Evolutionary conservation across 1,284 basidiomycete species (phyloP), one percentile per base, ranked within the genome.

Genomic region (Leccinum holopus): DNA sequence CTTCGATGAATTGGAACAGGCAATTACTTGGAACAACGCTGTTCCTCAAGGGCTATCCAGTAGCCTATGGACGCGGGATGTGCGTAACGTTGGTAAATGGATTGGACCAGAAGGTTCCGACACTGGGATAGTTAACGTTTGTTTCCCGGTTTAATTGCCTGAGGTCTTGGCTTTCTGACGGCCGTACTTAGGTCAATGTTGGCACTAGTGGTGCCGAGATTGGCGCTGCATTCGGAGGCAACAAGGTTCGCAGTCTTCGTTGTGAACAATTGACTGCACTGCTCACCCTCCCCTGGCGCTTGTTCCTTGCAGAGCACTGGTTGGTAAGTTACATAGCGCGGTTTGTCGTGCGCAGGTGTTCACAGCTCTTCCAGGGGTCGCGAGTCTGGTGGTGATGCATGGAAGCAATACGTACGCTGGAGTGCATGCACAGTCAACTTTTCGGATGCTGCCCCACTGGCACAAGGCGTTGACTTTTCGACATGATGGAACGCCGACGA

Each of bases 121-220:
- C 74, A 82, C 90, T 60, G 94, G 94, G 16, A 95, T 93, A 68
- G 94, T 92, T 67, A 94, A 92, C 78, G 93, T 88, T 61, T 60
- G 68, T 66, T 62, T 57, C 21, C 68, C 57, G 57, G 33, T 63
- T 61, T 64, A 62, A 58, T 58, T 61, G 5, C 3, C 16, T 49
- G 11, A 53, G 63, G 55, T 55, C 25, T 14, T 56, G 18, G 49
- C 14, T 33, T 58, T 58, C 61, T 68, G 51, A 66, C 55, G 55
- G 21, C 47, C 37, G 47, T 58, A 11, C 39, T 49, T 71, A 94
- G 90, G 87, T 96, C 65, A 96, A 97, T 73, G 94, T 94, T 58
- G 93, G 94, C 54, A 97, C 95, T 0, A 94, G 90, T 70, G 95
- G 96, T 25, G 95, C 96, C 16, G 95, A 98, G 78, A 97, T 98